Percentiles rank a stretch among this genome's conserved stretches.
phyloP scores from a whole-genome alignment of 495 filamentous ascomycete genomes.

The Xylaria telfairii region DNA sequence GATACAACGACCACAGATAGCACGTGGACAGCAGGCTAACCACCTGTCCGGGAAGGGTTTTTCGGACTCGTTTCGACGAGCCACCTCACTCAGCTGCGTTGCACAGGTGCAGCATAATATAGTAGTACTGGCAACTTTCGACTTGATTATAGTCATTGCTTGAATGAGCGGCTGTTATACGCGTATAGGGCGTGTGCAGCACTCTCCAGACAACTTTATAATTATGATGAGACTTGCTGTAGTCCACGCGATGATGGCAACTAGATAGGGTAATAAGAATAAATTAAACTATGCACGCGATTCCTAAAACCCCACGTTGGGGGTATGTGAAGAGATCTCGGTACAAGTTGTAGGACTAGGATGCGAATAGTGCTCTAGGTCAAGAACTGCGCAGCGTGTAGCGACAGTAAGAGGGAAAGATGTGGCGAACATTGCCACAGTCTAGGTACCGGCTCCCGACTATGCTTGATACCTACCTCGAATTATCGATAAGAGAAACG shows the following conservation, averaged over 20 bases:
- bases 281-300: not conserved
- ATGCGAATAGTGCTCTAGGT: not conserved
- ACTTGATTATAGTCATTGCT: slow-evolving; percentile 33
- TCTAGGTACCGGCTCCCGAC: no score
- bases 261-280: not conserved
- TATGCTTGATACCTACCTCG: not conserved
- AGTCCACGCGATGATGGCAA: not conserved
- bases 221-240: not conserved
- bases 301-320: not conserved
- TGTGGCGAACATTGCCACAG: not conserved
- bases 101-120: slow-evolving; percentile 73
- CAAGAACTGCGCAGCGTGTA: not conserved
- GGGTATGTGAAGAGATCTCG: not conserved
- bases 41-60: slow-evolving; percentile 58
- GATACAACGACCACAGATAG: slow-evolving; percentile 73
- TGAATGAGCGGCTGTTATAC: not conserved
- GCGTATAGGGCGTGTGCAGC: not conserved
- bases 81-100: slow-evolving; percentile 56
- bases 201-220: not conserved
- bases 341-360: not conserved
- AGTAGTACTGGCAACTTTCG: slow-evolving; percentile 25
- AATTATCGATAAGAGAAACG: not conserved
- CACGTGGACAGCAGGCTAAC: slow-evolving; percentile 68
- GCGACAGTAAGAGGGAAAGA: not conserved
- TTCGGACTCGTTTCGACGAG: slow-evolving; percentile 54